Conservation (phyloP, 2,329 filamentous ascomycete species). For the Curvularia hawaiiensis region DNA sequence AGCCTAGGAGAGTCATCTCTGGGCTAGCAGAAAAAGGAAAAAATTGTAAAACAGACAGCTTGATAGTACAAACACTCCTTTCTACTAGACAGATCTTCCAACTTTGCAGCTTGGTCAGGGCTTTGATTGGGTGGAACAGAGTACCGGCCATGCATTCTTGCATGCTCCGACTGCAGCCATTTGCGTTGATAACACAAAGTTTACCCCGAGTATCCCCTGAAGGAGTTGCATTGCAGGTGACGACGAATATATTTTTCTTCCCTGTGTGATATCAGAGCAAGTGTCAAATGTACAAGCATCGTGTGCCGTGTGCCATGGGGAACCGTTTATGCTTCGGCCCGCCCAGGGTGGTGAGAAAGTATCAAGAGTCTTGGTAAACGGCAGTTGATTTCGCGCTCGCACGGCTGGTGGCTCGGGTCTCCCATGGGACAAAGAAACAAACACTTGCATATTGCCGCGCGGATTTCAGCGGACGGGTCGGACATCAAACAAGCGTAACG, state of each 20-base stretch:
- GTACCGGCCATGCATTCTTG: background rate
- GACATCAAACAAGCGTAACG: background rate
- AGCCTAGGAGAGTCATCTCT: background rate
- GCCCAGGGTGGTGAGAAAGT: background rate
- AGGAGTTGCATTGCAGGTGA: background rate
- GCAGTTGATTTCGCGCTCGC: background rate
- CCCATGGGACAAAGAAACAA: background rate
- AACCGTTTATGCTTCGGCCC: background rate
- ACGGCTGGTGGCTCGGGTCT: background rate
- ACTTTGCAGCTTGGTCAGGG: background rate
- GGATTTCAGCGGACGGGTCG: background rate
- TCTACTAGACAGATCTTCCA: background rate
- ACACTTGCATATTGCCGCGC: conserved; percentile 1
- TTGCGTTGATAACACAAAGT: background rate
- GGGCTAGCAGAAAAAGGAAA: background rate
- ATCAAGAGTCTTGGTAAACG: background rate
- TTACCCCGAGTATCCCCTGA: background rate
- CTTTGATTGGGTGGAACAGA: background rate
- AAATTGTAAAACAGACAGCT: background rate
- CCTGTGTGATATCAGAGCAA: background rate
- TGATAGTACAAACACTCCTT: background rate
- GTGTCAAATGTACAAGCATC: background rate
- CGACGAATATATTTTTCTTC: background rate
- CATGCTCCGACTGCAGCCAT: background rate
- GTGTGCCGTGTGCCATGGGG: background rate